These are phyloP conservation scores for Musa beccarii DNA, from an alignment of 176 grass and related monocot species.

Conservation along the genomic window DNA sequence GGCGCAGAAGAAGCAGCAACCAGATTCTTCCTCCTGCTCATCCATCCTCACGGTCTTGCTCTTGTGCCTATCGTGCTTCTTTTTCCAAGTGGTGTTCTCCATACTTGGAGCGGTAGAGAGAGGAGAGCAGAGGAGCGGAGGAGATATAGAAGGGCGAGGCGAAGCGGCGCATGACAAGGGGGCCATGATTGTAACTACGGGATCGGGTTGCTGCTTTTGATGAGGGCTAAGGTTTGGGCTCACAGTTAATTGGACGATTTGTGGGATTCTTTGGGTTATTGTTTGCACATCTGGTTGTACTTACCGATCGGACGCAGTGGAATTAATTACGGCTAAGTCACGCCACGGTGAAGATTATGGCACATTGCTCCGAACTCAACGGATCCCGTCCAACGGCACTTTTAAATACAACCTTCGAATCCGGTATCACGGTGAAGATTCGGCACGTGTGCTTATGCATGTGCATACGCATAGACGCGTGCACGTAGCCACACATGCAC, in stretches of 20 bases:
- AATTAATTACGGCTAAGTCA: too few relatives aligned
- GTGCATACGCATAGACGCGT: too few relatives aligned
- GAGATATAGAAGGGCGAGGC: not conserved
- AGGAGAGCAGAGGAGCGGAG: not conserved
- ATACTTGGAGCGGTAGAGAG: not conserved
- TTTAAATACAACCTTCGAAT: too few relatives aligned
- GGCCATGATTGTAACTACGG: not conserved
- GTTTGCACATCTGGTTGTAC: too few relatives aligned
- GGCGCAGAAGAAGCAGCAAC: slow-evolving; percentile 67
- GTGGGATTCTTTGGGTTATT: not conserved
- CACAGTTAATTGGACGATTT: not conserved
- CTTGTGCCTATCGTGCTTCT: not conserved
- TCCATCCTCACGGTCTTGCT: not conserved
- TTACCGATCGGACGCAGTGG: too few relatives aligned
- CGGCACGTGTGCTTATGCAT: too few relatives aligned
- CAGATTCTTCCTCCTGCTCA: not conserved
- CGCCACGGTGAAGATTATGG: too few relatives aligned
- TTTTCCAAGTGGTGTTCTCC: slow-evolving; percentile 4
- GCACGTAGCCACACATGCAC: too few relatives aligned
- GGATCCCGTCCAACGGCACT: too few relatives aligned
- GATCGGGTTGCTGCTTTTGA: slow-evolving; percentile 12
- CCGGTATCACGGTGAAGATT: too few relatives aligned
- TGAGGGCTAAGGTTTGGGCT: not conserved
- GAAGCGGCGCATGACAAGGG: slow-evolving; percentile 12
- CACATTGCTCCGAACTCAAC: too few relatives aligned